Conservation (phyloP, 148 eudicot species). For the Rheum nobile region DNA sequence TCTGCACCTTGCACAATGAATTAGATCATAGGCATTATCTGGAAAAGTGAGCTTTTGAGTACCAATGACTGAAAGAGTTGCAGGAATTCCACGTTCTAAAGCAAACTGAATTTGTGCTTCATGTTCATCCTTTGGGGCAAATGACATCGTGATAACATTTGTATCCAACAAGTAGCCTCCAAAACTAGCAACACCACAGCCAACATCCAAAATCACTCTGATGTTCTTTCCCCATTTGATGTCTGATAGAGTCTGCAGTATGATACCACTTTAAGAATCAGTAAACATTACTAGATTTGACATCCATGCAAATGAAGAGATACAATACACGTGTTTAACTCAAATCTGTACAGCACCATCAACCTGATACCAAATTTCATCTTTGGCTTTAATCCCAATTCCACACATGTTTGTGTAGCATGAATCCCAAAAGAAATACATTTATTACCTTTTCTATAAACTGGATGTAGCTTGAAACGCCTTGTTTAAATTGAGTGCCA, state of each 20-base stretch:
- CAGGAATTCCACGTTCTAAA: conserved; percentile 95
- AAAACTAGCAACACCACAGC: conserved; percentile 99
- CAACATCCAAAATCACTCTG: conserved; percentile 89
- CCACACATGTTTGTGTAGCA: neutral
- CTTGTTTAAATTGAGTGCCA: conserved; percentile 93
- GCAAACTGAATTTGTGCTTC: conserved; percentile 99
- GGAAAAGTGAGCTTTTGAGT: conserved; percentile 94
- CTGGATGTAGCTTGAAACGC: conserved; percentile 63
- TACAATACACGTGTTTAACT: neutral
- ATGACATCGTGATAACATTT: conserved; percentile 88
- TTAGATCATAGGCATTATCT: conserved; percentile 73
- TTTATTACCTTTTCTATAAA: conserved; percentile 61
- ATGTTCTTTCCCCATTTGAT: conserved; percentile 80
- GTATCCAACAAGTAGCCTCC: conserved; percentile 88
- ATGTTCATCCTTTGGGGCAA: conserved; percentile 96
- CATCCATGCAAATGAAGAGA: neutral
- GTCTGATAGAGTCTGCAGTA: conserved; percentile 52
- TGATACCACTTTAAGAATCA: neutral
- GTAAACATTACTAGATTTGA: neutral
- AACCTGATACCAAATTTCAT: neutral
- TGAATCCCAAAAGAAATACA: conserved; percentile 2
- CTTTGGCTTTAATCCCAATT: neutral
- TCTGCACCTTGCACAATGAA: conserved; percentile 98
- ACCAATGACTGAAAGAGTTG: conserved; percentile 84
- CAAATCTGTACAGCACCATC: neutral